Percentiles rank a stretch among this genome's conserved stretches.
phyloP scores from a whole-genome alignment of 805 yeast species.

The Pichia pseudocactophila region DNA sequence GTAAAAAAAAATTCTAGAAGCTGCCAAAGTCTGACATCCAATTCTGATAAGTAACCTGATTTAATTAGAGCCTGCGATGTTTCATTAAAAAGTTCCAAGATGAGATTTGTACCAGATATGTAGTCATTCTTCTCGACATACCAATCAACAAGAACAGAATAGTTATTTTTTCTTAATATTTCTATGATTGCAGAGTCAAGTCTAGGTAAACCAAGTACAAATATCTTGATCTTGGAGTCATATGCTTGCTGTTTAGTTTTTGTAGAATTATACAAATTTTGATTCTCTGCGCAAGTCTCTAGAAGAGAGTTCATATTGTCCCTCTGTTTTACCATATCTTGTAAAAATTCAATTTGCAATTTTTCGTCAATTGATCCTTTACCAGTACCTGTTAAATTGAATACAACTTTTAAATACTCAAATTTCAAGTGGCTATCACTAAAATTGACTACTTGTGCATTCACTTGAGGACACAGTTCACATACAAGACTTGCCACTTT shows the following conservation, averaged over 20 bases:
- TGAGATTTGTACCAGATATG: no score
- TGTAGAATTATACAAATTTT: neutral
- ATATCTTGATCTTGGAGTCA: slow-evolving; percentile 7
- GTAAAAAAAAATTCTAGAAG: slow-evolving; percentile 28
- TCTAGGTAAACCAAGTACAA: slow-evolving; percentile 14
- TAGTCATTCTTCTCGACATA: slow-evolving; percentile 19
- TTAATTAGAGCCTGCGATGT: no score
- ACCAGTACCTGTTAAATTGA: slow-evolving; percentile 16
- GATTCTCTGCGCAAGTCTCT: neutral
- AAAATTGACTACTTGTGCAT: slow-evolving; percentile 28
- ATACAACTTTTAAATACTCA: slow-evolving; percentile 28
- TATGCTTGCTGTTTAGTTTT: neutral
- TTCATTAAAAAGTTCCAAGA: no score
- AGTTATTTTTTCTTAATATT: slow-evolving; percentile 20
- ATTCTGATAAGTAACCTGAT: slow-evolving; percentile 4
- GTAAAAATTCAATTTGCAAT: slow-evolving; percentile 9
- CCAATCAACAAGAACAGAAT: slow-evolving; percentile 29
- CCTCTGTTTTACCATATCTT: slow-evolving; percentile 1
- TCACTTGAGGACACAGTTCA: slow-evolving; percentile 31
- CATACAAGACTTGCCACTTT: slow-evolving; percentile 32
- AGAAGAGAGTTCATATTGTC: no score
- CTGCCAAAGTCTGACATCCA: slow-evolving; percentile 29
- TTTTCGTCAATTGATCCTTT: slow-evolving; percentile 15
- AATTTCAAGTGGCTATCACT: slow-evolving; percentile 22
- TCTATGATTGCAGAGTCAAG: slow-evolving; percentile 14